phyloP scores from a whole-genome alignment of 352 stramenopile genomes.

The Phytophthora foliorum region DNA sequence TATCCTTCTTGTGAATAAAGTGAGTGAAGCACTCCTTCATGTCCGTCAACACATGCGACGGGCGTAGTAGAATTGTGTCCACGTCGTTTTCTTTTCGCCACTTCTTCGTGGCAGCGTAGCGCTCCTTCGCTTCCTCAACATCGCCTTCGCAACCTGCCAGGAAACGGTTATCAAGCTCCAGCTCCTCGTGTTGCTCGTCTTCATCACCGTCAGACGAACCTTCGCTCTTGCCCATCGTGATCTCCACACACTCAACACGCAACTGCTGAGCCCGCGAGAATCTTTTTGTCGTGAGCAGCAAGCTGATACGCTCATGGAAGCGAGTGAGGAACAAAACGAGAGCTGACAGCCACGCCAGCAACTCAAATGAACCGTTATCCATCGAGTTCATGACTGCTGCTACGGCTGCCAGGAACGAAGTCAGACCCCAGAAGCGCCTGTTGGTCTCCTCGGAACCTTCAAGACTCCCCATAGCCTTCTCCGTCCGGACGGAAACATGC shows the following conservation, averaged over 20 bases:
- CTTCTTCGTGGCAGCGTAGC: conserved; percentile 64
- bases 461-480: conserved; percentile 31
- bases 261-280: conserved; percentile 51
- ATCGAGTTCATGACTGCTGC: conserved; percentile 54
- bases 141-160: conserved; percentile 76
- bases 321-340: conserved; percentile 64
- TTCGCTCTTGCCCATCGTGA: conserved; percentile 59
- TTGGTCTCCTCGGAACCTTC: conserved; percentile 39
- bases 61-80: conserved; percentile 73
- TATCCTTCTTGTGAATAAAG: conserved; percentile 77
- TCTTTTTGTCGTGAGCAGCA: conserved; percentile 62
- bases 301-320: conserved; percentile 63
- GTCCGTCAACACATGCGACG: conserved; percentile 57
- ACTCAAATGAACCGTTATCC: conserved; percentile 53
- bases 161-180: conserved; percentile 68
- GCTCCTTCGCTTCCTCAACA: conserved; percentile 72
- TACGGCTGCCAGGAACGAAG: conserved; percentile 51
- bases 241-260: conserved; percentile 45
- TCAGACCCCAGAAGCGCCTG: conserved; percentile 56
- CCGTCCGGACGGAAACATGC: conserved; percentile 51
- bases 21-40: conserved; percentile 77
- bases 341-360: conserved; percentile 60
- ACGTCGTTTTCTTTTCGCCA: conserved; percentile 81
- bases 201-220: conserved; percentile 35
- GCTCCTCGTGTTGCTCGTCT: conserved; percentile 43